These are phyloP conservation scores for Pleurotus platypus DNA, from an alignment of 768 basidiomycete genomes.

Conservation along the genomic window DNA sequence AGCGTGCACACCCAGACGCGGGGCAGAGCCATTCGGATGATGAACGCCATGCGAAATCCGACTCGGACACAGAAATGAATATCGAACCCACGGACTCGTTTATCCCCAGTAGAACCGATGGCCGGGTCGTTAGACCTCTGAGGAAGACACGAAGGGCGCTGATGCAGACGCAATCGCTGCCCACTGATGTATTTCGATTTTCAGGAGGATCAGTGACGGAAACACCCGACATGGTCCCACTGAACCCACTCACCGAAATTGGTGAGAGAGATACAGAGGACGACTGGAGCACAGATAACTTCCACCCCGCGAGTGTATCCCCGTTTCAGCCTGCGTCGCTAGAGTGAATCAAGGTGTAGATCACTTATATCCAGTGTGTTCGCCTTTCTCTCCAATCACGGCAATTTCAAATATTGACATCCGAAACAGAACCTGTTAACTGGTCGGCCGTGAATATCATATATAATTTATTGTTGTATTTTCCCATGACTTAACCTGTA, in stretches of 20 bases:
- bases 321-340: slow-evolving; percentile 12
- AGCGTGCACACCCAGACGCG: slow-evolving; percentile 33
- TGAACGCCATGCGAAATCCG: slow-evolving; percentile 11
- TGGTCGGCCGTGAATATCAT: slow-evolving; percentile 2
- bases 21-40: slow-evolving; percentile 22
- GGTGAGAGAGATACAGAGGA: slow-evolving; percentile 25
- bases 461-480: slow-evolving; percentile 8
- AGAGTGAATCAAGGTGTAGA: neutral
- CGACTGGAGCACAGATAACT: slow-evolving; percentile 35
- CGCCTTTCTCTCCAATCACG: neutral
- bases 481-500: slow-evolving; percentile 6
- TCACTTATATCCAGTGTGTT: neutral
- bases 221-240: neutral
- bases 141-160: slow-evolving; percentile 29
- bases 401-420: neutral
- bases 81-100: slow-evolving; percentile 25
- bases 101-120: neutral
- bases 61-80: slow-evolving; percentile 24
- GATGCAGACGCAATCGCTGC: slow-evolving; percentile 34
- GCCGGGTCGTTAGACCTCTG: slow-evolving; percentile 37
- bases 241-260: neutral
- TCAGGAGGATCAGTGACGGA: slow-evolving; percentile 6
- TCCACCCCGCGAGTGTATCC: slow-evolving; percentile 9
- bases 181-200: slow-evolving; percentile 17
- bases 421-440: neutral